Base-by-base conservation (phyloP, 2,329 filamentous ascomycete species). In the Xylariaceae sp. region DNA sequence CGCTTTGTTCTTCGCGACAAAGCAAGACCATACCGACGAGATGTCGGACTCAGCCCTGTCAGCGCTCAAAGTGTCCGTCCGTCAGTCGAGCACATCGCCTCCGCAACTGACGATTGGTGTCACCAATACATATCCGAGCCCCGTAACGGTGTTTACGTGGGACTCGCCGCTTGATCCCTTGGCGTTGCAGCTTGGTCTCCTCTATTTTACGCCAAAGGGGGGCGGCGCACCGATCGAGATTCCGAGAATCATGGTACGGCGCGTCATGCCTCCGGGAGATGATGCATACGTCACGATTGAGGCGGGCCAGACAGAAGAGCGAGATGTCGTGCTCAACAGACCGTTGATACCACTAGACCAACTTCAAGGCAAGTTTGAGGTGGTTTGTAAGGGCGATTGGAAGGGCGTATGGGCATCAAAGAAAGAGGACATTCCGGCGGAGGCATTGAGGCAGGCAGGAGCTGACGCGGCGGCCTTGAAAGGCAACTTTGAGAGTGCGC, bases 141-240 rank as follows among this genome's bases (percentile, higher is more conserved):
- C 73, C 1, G 66, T 76, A 49, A 76, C 73, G 1, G 59, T 78
- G 19, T 68, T 78, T 34, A 65, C 61, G 3, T 78, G 75, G 67
- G 66, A 72, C 46, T 74, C 74, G 0, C 75, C 75, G n/a, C 65
- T 78, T n/a, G 75, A 78, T 57, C 64, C 68, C 0, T 48, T 74
- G 15, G 74, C 71, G 0, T 54, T 75, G 43, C 67, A 71, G 49
- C 66, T 76, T 2, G 75, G 75, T 8, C 62, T 74, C n/a, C 48
- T 77, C 4, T 63, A 65, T 32, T 68, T 78, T 56, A 72, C 67
- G 2, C 71, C 70, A 2, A 64, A 68, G 2, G 69, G 67, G 1
- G 64, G 65, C 15, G 61, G 62, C 5, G 37, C 55, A 19, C 69
- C 73, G 4, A 50, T 77, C 3, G 65, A 73, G 3, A 62, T 75